A percentile compares a stretch with the other conserved stretches of the same genome.
phyloP scores from a whole-genome alignment of 2,329 filamentous ascomycete genomes.

The Penicillium psychrosexuale region DNA sequence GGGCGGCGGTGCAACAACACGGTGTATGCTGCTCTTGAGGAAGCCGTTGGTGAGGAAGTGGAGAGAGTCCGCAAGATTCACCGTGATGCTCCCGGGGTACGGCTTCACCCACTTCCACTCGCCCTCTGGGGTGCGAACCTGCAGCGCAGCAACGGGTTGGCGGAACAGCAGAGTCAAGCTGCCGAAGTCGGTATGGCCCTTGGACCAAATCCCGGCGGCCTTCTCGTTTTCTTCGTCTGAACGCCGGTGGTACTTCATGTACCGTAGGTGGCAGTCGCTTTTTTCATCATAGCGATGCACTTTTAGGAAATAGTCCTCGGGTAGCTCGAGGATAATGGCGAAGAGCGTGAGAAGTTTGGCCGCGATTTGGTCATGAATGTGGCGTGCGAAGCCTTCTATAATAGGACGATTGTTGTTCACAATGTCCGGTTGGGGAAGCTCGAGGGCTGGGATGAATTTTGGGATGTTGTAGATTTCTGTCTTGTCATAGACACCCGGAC shows the following conservation, averaged over 20 bases:
- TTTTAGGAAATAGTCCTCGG: slow-evolving; percentile 54
- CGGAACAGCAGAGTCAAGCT: slow-evolving; percentile 56
- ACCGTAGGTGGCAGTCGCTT: slow-evolving; percentile 59
- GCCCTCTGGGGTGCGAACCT: slow-evolving; percentile 48
- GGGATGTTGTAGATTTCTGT: slow-evolving; percentile 58
- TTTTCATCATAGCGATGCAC: slow-evolving; percentile 57
- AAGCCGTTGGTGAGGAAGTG: slow-evolving; percentile 50
- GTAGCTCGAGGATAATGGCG: slow-evolving; percentile 56
- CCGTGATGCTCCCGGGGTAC: slow-evolving; percentile 47
- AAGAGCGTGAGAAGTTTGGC: slow-evolving; percentile 12
- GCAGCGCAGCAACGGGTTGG: slow-evolving; percentile 56
- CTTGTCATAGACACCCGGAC: slow-evolving; percentile 46
- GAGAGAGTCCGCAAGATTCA: slow-evolving; percentile 51
- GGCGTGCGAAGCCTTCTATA: slow-evolving; percentile 15
- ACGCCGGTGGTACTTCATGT: slow-evolving; percentile 56
- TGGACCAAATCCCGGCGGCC: slow-evolving; percentile 42
- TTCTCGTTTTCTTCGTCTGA: slow-evolving; percentile 47
- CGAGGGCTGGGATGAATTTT: slow-evolving; percentile 44
- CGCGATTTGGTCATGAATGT: slow-evolving; percentile 16
- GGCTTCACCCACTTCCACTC: slow-evolving; percentile 52
- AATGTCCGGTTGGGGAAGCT: slow-evolving; percentile 11
- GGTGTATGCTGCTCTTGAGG: slow-evolving; percentile 47
- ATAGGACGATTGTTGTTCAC: slow-evolving; percentile 1
- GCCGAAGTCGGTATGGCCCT: slow-evolving; percentile 56
- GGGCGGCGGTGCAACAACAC: slow-evolving; percentile 45